Percentiles rank a stretch among this genome's conserved stretches.
Conservation (phyloP, 1,284 basidiomycete species). For the Cryptococcus deneoformans region DNA sequence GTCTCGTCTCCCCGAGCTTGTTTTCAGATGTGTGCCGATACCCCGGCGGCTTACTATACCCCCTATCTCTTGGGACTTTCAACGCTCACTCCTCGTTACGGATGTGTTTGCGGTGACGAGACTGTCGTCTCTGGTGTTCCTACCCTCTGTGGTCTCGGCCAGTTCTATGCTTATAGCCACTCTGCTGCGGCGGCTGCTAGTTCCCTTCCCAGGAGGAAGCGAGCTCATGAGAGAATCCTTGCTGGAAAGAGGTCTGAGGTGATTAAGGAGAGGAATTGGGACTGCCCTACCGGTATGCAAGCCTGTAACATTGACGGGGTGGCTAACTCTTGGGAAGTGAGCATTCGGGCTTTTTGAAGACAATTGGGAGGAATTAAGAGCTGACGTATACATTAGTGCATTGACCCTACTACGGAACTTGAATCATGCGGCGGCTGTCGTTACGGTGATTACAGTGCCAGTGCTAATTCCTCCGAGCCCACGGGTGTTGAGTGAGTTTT, state of each 20-base stretch:
- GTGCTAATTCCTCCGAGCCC: constrained; percentile 2
- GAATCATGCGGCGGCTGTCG: constrained; percentile 16
- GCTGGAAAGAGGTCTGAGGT: neutral
- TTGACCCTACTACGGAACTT: neutral
- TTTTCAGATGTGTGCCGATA: constrained; percentile 4
- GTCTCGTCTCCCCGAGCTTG: constrained; percentile 9
- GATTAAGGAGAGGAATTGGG: constrained; percentile 3
- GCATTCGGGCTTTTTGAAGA: neutral
- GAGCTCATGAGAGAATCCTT: neutral
- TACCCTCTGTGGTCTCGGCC: constrained; percentile 4
- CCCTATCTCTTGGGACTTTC: neutral
- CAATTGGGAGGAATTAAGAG: neutral
- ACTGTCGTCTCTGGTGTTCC: no score
- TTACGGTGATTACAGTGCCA: constrained; percentile 8
- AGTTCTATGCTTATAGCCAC: constrained; percentile 8
- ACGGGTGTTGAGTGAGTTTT: constrained; percentile 4
- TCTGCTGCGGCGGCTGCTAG: constrained; percentile 5
- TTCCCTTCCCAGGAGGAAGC: constrained; percentile 5
- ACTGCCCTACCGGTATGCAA: constrained; percentile 11
- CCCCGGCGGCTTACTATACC: constrained; percentile 6
- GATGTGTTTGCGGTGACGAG: constrained; percentile 11
- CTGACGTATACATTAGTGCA: neutral
- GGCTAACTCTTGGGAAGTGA: constrained; percentile 12
- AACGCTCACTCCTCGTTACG: constrained; percentile 1
- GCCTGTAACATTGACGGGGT: constrained; percentile 10